Base-by-base conservation (phyloP, 805 yeast genomes). In the Scheffersomyces coipomensis region DNA sequence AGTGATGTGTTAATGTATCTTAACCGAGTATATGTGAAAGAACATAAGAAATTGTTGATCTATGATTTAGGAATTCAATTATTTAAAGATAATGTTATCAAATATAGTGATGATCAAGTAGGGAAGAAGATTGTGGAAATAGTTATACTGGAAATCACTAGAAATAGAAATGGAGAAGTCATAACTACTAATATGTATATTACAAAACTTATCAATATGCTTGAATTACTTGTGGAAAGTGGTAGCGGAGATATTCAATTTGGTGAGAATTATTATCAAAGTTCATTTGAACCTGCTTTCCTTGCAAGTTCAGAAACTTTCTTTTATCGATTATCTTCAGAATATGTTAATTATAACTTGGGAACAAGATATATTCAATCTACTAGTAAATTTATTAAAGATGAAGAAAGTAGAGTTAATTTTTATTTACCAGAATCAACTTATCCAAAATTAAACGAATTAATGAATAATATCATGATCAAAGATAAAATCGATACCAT, bases 1-100 rank as follows among this genome's bases (percentile, higher is more conserved):
- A 77, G 90, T 50, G 96, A 90, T 58, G 86, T 89, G 3, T 65
- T 88, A 55, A 83, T 89, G 85, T 89, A 89, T 53, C 60, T 90
- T 55, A 95, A 89, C 55, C 74, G 95, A 32, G 96, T 87, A 0
- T 88, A 85, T 49, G 85, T 89, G 19, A 81, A 79, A 47, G 90
- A 84, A 46, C 68, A 71, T 39, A 81, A 78, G 49, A 64, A 79
- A 36, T 79, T 85, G 3, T 64, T 81, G 41, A 71, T 84, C 2
- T 83, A 82, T 53, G 96, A 89, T 53, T 70, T 82, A 34, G 95
- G 96, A 0, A 68, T 88, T 18, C 74, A 73, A 23, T 58, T 81
- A 7, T 89, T 88, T 56, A 75, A 84, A 43, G 81, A 78, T 27
- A 64, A 70, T 19, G 70, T 88, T 5, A 61, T 89, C 25, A 73